These are phyloP conservation scores for Cladophialophora yegresii DNA, from an alignment of 2,329 filamentous ascomycete genomes.

Conservation along the genomic window DNA sequence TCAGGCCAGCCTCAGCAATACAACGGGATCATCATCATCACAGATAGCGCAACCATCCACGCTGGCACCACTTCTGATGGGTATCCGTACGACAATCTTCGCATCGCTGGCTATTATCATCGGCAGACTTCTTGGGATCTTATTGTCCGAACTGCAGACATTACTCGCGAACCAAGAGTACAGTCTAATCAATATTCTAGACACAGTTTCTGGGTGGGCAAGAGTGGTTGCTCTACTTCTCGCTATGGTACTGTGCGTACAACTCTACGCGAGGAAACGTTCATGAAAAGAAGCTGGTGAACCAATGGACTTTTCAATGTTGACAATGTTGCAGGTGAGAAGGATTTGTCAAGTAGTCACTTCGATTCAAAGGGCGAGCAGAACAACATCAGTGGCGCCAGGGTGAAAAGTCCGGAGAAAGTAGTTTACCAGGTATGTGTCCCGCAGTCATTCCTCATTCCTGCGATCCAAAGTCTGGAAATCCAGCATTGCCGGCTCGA, in stretches of 20 bases:
- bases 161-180: background rate
- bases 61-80: background rate
- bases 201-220: background rate
- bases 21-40: background rate
- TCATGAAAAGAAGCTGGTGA: background rate
- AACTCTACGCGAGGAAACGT: background rate
- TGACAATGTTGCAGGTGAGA: background rate
- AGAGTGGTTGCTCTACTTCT: background rate
- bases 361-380: no score
- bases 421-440: background rate
- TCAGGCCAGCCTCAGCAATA: background rate
- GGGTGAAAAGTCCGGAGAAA: background rate
- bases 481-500: no score
- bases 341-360: background rate
- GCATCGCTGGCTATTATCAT: background rate
- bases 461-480: background rate
- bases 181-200: background rate
- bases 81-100: background rate
- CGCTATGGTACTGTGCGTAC: background rate
- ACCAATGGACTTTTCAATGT: background rate
- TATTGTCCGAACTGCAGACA: background rate
- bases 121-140: slow-evolving; percentile 6
- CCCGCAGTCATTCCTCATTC: background rate
- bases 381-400: background rate
- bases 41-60: background rate